Conservation (phyloP, 164 flowering plant genomes). For the Dillenia suffruticosa region DNA sequence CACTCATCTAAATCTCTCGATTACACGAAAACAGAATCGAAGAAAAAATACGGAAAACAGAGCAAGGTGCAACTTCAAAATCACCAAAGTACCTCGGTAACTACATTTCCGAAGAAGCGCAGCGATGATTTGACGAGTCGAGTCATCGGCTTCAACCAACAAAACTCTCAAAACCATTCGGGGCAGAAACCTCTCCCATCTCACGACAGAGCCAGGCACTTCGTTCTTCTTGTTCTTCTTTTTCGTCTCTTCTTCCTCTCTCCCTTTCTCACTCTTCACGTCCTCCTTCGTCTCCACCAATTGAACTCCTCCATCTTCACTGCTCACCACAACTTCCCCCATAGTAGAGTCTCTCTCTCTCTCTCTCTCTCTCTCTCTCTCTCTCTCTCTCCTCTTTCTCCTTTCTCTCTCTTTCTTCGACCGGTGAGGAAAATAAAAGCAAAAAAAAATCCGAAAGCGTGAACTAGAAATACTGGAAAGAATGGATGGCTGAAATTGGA, state of each 20-base stretch:
- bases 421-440: too few species aligned
- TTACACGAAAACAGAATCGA: not conserved
- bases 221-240: constrained; percentile 4
- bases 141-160: constrained; percentile 82
- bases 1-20: too few species aligned
- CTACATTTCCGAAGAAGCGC: constrained; percentile 81
- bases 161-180: constrained; percentile 53
- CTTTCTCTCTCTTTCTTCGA: too few species aligned
- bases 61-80: not conserved
- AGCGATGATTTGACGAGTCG: constrained; percentile 68
- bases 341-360: not conserved
- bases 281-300: constrained; percentile 4
- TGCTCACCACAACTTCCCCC: constrained; percentile 24
- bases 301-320: constrained; percentile 8
- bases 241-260: constrained; percentile 12
- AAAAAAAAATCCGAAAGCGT: not conserved
- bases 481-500: not conserved
- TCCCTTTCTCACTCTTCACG: not conserved
- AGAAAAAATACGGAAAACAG: not conserved
- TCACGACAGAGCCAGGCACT: constrained; percentile 20
- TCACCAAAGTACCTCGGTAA: constrained; percentile 49
- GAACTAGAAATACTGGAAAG: too few species aligned
- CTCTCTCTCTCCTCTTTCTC: too few species aligned
- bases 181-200: constrained; percentile 65
- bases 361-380: too few species aligned